Percentiles rank a stretch among this genome's conserved stretches.
These are phyloP conservation scores for Microascus cirrosus DNA, from an alignment of 2,329 filamentous ascomycete genomes.

Conservation along the genomic window DNA sequence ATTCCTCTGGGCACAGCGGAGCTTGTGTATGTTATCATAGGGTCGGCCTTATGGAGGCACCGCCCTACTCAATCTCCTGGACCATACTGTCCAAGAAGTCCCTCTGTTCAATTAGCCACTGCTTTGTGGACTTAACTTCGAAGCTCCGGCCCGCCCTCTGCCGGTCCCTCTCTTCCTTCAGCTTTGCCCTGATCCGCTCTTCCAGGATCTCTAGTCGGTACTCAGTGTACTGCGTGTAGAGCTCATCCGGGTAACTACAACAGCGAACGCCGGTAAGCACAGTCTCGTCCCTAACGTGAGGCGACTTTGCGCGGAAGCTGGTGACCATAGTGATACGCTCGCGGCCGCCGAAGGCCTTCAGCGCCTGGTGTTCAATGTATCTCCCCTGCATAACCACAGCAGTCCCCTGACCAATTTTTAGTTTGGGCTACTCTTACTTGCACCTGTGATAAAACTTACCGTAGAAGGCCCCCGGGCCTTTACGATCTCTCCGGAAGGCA, in stretches of 20 bases:
- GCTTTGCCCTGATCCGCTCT: conserved; percentile 27
- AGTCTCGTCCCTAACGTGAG: conserved; percentile 45
- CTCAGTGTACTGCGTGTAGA: conserved; percentile 50
- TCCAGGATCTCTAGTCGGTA: conserved; percentile 54
- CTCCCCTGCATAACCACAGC: conserved; percentile 56
- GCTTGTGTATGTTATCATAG: too few species aligned
- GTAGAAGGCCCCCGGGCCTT: conserved; percentile 50
- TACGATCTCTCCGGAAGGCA: conserved; percentile 37
- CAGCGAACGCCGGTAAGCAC: conserved; percentile 47
- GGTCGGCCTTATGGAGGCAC: too few species aligned
- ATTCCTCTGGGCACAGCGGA: too few species aligned
- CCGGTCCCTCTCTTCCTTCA: conserved; percentile 7
- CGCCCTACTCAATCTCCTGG: conserved; percentile 4
- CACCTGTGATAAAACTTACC: conserved; percentile 22
- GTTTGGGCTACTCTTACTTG: too few species aligned
- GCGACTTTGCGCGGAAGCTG: conserved; percentile 47
- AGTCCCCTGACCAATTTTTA: conserved; percentile 33
- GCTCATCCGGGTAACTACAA: conserved; percentile 43
- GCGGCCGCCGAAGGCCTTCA: conserved; percentile 42
- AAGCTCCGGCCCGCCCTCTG: conserved; percentile 8
- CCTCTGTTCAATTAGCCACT: conserved; percentile 13
- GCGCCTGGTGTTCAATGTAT: conserved; percentile 54
- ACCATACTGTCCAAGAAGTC: conserved; percentile 13
- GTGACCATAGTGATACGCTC: conserved; percentile 59
- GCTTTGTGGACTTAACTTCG: conserved; percentile 7